phyloP scores from a whole-genome alignment of 805 yeast genomes.

The Schwanniomyces occidentalis region DNA sequence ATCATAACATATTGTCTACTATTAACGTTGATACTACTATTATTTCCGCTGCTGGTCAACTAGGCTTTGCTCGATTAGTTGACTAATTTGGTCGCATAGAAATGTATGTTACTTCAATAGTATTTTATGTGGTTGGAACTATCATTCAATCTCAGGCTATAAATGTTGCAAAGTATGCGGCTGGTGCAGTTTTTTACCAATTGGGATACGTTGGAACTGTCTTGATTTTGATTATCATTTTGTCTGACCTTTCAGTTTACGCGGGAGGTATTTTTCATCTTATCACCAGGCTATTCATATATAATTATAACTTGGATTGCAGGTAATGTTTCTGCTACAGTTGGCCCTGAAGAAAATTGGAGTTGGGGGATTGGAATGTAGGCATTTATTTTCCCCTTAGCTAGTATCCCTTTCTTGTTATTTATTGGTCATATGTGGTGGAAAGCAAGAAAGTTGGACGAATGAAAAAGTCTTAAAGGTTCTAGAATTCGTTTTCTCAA shows the following conservation, averaged over 20 bases:
- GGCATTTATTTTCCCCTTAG: constrained; percentile 22
- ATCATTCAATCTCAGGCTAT: constrained; percentile 30
- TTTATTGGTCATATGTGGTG: constrained; percentile 17
- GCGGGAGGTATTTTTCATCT: constrained; percentile 17
- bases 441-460: constrained; percentile 16
- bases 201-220: constrained; percentile 18
- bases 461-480: constrained; percentile 14
- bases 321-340: constrained; percentile 16
- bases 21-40: constrained; percentile 27
- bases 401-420: constrained; percentile 16
- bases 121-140: constrained; percentile 28
- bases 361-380: constrained; percentile 24
- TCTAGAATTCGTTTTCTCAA: constrained; percentile 7
- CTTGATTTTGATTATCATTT: constrained; percentile 13
- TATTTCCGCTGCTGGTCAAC: constrained; percentile 31
- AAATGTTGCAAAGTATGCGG: constrained; percentile 27
- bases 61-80: constrained; percentile 27
- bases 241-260: constrained; percentile 19
- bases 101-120: constrained; percentile 19
- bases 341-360: constrained; percentile 7
- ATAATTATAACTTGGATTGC: constrained; percentile 22
- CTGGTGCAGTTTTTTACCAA: constrained; percentile 26
- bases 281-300: constrained; percentile 16
- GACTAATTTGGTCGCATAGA: constrained; percentile 29
- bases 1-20: constrained; percentile 25